A percentile compares a stretch with the other conserved stretches of the same genome.
phyloP scores from a whole-genome alignment of 257 asterid genomes.

The Ilex aquifolium region DNA sequence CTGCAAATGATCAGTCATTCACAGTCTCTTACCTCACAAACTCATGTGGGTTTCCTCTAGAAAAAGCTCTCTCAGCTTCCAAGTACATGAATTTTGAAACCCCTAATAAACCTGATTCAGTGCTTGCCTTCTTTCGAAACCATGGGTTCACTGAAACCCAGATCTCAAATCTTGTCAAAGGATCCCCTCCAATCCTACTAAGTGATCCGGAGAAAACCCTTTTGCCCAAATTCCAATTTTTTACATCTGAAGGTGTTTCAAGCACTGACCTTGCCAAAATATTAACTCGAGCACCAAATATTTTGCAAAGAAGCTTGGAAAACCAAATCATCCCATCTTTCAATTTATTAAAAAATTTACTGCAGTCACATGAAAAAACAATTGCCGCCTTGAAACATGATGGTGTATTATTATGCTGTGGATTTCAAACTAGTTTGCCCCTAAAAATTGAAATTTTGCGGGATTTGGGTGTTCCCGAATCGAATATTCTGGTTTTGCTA shows the following conservation, averaged over 20 bases:
- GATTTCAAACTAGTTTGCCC: not conserved
- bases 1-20: not conserved
- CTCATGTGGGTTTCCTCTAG: slow-evolving; percentile 19
- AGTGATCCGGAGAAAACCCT: slow-evolving; percentile 10
- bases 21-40: slow-evolving; percentile 12
- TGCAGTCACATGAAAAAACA: not conserved
- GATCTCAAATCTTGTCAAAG: not conserved
- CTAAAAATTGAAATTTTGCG: slow-evolving; percentile 15
- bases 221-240: slow-evolving; percentile 24
- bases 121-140: not conserved
- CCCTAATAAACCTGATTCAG: slow-evolving; percentile 6
- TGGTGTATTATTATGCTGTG: not conserved
- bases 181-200: slow-evolving; percentile 6
- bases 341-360: slow-evolving; percentile 5
- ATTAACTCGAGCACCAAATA: not conserved
- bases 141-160: slow-evolving; percentile 10
- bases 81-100: slow-evolving; percentile 11
- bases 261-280: not conserved
- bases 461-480: slow-evolving; percentile 10
- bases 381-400: not conserved
- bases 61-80: slow-evolving; percentile 13
- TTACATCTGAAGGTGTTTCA: slow-evolving; percentile 16
- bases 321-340: slow-evolving; percentile 11
- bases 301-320: slow-evolving; percentile 12
- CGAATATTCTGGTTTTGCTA: slow-evolving; percentile 1